Conservation (phyloP, 345 rosid species). For the Orychophragmus violaceus region DNA sequence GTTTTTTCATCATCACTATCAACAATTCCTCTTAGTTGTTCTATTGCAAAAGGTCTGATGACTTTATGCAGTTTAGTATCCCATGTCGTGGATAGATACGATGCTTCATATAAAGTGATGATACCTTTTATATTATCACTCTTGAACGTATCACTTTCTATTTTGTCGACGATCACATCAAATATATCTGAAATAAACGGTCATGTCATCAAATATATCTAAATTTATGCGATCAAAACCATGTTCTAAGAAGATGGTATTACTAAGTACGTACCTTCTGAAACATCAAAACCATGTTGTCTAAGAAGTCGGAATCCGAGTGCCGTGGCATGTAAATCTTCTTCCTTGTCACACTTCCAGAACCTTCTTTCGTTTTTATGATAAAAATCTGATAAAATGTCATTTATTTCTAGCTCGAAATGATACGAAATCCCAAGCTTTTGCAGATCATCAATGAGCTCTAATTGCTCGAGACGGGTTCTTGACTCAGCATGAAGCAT, state of each 20-base stretch:
- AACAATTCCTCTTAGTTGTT: constrained; percentile 2
- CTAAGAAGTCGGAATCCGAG: constrained; percentile 31
- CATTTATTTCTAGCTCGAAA: constrained; percentile 31
- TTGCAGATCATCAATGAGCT: constrained; percentile 13
- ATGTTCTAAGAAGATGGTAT: no score
- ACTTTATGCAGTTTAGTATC: constrained; percentile 30
- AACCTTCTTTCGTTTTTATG: neutral
- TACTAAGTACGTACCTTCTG: constrained; percentile 26
- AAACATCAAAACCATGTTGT: constrained; percentile 26
- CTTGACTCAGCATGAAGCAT: neutral
- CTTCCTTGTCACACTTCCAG: neutral
- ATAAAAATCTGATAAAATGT: constrained; percentile 6
- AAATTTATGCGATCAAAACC: no score
- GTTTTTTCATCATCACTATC: neutral
- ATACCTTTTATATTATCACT: neutral
- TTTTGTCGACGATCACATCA: constrained; percentile 22
- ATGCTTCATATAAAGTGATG: constrained; percentile 36
- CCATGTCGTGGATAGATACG: constrained; percentile 20
- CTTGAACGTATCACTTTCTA: constrained; percentile 13
- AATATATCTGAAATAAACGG: constrained; percentile 22
- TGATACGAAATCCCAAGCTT: constrained; percentile 37
- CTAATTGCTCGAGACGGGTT: neutral
- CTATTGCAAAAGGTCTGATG: constrained; percentile 30
- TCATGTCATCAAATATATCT: no score
- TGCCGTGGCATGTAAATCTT: neutral